These are phyloP conservation scores for Cladorrhinum sp. DNA, from an alignment of 2,329 filamentous ascomycete genomes.

Conservation along the genomic window DNA sequence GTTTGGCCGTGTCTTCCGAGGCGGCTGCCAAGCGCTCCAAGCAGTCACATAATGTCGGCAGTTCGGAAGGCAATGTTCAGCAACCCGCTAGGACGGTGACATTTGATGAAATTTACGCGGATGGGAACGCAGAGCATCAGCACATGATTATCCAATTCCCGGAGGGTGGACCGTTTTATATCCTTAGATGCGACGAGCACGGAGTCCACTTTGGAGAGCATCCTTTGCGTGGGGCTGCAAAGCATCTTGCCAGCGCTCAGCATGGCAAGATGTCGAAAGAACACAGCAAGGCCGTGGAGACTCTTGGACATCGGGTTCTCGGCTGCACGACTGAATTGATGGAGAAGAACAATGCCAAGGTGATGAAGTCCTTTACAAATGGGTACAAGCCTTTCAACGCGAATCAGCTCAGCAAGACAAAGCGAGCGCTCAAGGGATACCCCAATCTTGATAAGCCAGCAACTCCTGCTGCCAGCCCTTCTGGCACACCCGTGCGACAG, in stretches of 20 bases:
- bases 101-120: slow-evolving; percentile 37
- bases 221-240: slow-evolving; percentile 37
- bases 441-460: slow-evolving; percentile 13
- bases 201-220: slow-evolving; percentile 35
- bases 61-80: background rate
- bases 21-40: background rate
- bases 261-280: slow-evolving; percentile 34
- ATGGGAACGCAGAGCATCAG: slow-evolving; percentile 34
- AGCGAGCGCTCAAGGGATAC: slow-evolving; percentile 15
- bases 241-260: slow-evolving; percentile 34
- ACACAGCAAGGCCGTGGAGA: slow-evolving; percentile 30
- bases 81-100: slow-evolving; percentile 26
- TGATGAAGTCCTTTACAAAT: slow-evolving; percentile 29
- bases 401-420: slow-evolving; percentile 25
- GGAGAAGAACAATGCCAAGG: slow-evolving; percentile 34
- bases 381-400: slow-evolving; percentile 34
- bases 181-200: slow-evolving; percentile 41
- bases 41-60: background rate
- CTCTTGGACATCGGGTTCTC: slow-evolving; percentile 35
- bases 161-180: slow-evolving; percentile 32
- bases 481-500: background rate
- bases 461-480: background rate
- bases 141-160: slow-evolving; percentile 36
- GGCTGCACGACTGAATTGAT: slow-evolving; percentile 33
- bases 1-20: background rate